Percentiles rank a stretch among this genome's conserved stretches.
phyloP scores from a whole-genome alignment of 2,329 filamentous ascomycete species.

The Fusarium begoniae region DNA sequence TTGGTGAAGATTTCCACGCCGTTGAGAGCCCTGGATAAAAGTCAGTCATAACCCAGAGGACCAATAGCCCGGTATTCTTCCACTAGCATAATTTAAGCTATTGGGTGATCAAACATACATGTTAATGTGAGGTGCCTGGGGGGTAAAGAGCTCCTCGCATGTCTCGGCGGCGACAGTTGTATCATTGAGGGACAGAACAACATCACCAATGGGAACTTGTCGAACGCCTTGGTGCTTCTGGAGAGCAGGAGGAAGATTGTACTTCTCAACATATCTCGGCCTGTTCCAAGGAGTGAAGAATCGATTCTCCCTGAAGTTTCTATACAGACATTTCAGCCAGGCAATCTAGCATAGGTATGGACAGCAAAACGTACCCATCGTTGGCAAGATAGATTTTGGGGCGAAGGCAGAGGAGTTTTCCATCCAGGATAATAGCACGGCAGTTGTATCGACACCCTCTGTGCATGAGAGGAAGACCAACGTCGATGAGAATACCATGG shows the following conservation, averaged over 20 bases:
- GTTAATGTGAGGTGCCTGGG: slow-evolving; percentile 31
- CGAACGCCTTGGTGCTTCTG: slow-evolving; percentile 56
- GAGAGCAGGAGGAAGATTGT: slow-evolving; percentile 62
- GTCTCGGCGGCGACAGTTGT: slow-evolving; percentile 53
- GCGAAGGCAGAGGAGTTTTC: slow-evolving; percentile 75
- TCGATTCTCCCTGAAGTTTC: slow-evolving; percentile 51
- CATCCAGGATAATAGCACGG: slow-evolving; percentile 57
- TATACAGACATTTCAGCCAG: not conserved
- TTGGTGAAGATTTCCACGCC: slow-evolving; percentile 80
- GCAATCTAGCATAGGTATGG: not conserved
- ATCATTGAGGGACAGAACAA: slow-evolving; percentile 50
- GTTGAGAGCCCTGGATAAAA: slow-evolving; percentile 45
- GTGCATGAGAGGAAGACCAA: slow-evolving; percentile 55
- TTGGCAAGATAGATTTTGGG: slow-evolving; percentile 77
- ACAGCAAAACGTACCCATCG: slow-evolving; percentile 57
- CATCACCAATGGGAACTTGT: slow-evolving; percentile 53
- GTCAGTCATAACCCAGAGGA: not conserved
- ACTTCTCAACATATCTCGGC: slow-evolving; percentile 48
- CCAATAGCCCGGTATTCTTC: not conserved
- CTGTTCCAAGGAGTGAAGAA: slow-evolving; percentile 54
- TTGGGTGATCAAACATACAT: not conserved
- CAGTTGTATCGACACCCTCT: slow-evolving; percentile 49
- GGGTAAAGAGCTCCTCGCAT: slow-evolving; percentile 49
- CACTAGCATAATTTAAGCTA: not conserved
- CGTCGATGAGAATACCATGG: slow-evolving; percentile 51